Evolutionary conservation across 768 basidiomycete genomes (phyloP).

Genomic region (Auriscalpium vulgare): DNA sequence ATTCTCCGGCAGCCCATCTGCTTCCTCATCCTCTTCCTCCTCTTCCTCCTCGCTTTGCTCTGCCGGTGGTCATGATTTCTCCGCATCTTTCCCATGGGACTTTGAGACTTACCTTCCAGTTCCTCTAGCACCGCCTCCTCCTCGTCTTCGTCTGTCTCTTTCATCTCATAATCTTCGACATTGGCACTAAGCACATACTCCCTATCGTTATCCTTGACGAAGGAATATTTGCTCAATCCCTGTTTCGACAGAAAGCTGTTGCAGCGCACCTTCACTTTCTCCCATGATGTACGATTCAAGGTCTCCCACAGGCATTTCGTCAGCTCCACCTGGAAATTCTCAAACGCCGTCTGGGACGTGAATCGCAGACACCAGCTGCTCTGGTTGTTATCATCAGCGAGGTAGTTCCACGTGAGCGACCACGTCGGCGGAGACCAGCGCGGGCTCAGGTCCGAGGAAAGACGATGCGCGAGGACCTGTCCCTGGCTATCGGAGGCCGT

Average conservation of each 20-base stretch:
- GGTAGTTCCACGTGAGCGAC: conserved; percentile 88
- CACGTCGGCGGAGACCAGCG: conserved; percentile 50
- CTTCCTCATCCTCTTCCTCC: conserved; percentile 26
- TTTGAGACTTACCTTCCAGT: conserved; percentile 45
- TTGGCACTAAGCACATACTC: conserved; percentile 70
- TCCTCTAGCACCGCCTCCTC: conserved; percentile 71
- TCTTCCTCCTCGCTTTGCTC: conserved; percentile 11
- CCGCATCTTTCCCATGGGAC: conserved; percentile 5
- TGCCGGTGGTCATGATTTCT: background rate
- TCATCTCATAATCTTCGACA: conserved; percentile 86
- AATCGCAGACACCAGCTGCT: conserved; percentile 86
- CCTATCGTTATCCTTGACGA: conserved; percentile 68
- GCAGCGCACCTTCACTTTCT: conserved; percentile 63
- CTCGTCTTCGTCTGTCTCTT: conserved; percentile 63
- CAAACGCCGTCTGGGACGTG: conserved; percentile 43
- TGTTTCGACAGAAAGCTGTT: background rate
- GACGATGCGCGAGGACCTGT: conserved; percentile 50
- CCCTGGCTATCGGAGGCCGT: conserved; percentile 43
- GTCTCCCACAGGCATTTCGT: conserved; percentile 75
- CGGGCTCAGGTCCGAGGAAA: conserved; percentile 65
- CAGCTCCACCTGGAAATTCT: conserved; percentile 52
- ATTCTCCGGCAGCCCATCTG: conserved; percentile 8
- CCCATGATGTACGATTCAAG: conserved; percentile 64
- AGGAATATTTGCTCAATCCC: background rate
- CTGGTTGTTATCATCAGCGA: conserved; percentile 41